Percentiles rank a stretch among this genome's conserved stretches.
Conservation (phyloP, 2,329 filamentous ascomycete genomes). For the Hymenotorrendiella dingleyae region DNA sequence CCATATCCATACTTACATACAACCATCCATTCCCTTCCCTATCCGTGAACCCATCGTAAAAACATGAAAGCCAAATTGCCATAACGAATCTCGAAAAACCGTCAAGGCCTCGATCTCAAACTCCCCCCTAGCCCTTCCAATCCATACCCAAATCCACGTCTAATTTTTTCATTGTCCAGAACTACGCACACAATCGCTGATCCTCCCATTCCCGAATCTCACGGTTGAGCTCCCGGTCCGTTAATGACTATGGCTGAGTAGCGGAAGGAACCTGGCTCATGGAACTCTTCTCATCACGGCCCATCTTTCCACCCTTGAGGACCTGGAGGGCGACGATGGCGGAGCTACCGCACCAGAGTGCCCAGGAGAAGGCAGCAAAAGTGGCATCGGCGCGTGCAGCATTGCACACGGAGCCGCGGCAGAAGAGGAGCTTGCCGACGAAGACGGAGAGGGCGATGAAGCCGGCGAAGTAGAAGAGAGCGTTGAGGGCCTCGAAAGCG, state of each 20-base stretch:
- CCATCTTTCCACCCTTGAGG: conserved; percentile 36
- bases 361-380: conserved; percentile 48
- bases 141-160: not conserved
- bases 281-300: conserved; percentile 23
- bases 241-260: conserved; percentile 1
- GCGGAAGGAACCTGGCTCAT: conserved; percentile 26
- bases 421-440: conserved; percentile 49
- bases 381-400: conserved; percentile 49
- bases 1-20: not conserved
- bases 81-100: not conserved
- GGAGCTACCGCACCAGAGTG: conserved; percentile 46
- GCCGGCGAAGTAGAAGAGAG: conserved; percentile 52
- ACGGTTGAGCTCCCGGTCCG: not conserved
- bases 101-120: conserved; percentile 5
- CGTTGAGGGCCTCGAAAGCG: conserved; percentile 45
- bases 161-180: not conserved
- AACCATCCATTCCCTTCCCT: too few relatives aligned
- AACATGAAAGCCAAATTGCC: not conserved
- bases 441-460: conserved; percentile 55
- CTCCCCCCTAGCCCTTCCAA: too few relatives aligned
- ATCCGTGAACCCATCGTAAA: too few relatives aligned
- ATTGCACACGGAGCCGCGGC: conserved; percentile 50
- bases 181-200: not conserved
- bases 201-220: not conserved
- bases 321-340: conserved; percentile 42